Base-by-base conservation (phyloP, 495 filamentous ascomycete species). In the Astrocystis sublimbata region DNA sequence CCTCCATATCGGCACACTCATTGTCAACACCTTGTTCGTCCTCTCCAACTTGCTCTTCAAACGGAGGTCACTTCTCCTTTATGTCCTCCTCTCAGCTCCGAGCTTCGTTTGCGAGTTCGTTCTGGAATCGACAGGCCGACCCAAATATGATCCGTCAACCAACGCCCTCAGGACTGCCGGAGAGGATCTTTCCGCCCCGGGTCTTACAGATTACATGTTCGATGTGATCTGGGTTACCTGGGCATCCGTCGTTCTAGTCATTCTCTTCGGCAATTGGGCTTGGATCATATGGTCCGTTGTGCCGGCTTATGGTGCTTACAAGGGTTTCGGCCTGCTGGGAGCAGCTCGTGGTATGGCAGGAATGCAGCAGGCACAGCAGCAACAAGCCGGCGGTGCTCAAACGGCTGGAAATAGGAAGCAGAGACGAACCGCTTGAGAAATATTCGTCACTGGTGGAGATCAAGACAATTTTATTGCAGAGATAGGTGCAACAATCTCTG, bases 201-300 rank as follows among this genome's bases (percentile, higher is more conserved):
- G 94, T 0, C 77, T 98, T 74, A 98, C 92, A 7, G 94, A 98
- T 75, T 98, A 93, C 76, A 90, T 97, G 89, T 98, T 93, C 83
- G 94, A 98, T 78, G 82, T 97, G 26, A 79, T 97, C 35, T 98
- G 96, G 81, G 92, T 94, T 77, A 93, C 91, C 0, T 92, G 90
- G 88, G 85, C 80, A 19, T 88, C 85, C 24, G 78, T 91, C 30
- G 74, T 83, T 7, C 74, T 85, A 6, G 90, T 84, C 2, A 86
- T 85, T 10, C 46, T 92, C 4, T 83, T 92, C 49, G 90, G 90
- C 26, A 87, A 93, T 70, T 83, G 86, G 73, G 88, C 83, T 12
- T 94, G 91, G 91, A 85, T 90, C 74, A 65, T 92, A 26, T 92
- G 85, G 83, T 69, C 76, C 31, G 81, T 88, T 17, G 79, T 92